Evolutionary conservation across 2,329 filamentous ascomycete species (phyloP).

Genomic region (Diaporthe vaccinii): DNA sequence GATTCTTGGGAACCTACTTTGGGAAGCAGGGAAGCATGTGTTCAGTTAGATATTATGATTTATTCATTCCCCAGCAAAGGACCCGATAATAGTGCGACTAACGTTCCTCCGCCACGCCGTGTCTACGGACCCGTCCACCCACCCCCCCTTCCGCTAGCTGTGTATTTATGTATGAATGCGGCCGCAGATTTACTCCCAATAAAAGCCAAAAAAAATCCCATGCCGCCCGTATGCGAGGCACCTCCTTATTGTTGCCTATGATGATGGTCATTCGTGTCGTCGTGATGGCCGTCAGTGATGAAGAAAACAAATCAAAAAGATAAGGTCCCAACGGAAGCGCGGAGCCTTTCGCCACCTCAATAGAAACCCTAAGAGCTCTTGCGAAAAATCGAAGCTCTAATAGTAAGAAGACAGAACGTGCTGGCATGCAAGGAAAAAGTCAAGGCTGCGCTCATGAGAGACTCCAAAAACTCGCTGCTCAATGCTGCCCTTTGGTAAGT

Average conservation of each 20-base stretch:
- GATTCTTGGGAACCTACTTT: background rate
- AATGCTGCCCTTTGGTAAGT: conserved; percentile 25
- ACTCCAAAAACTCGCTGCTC: conserved; percentile 32
- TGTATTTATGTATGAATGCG: conserved; percentile 28
- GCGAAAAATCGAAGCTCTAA: background rate
- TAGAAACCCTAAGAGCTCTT: background rate
- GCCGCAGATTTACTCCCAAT: conserved; percentile 3
- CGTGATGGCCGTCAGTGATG: conserved; percentile 32
- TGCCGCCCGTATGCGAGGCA: conserved; percentile 28
- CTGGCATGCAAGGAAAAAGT: conserved; percentile 24
- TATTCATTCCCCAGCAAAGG: conserved; percentile 16
- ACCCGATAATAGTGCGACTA: background rate
- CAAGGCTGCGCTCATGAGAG: conserved; percentile 7
- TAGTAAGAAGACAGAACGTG: background rate
- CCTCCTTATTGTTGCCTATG: conserved; percentile 35
- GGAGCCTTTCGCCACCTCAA: background rate
- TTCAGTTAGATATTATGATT: conserved; percentile 34
- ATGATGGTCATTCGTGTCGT: conserved; percentile 38
- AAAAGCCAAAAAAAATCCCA: conserved; percentile 27
- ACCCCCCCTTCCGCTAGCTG: background rate
- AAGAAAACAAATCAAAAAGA: background rate
- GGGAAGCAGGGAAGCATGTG: background rate
- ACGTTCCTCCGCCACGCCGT: conserved; percentile 3
- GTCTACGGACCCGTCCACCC: background rate
- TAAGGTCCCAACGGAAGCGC: background rate